Percentiles rank a stretch among this genome's conserved stretches.
phyloP scores from a whole-genome alignment of 768 basidiomycete species.

The Filobasidium wieringae region DNA sequence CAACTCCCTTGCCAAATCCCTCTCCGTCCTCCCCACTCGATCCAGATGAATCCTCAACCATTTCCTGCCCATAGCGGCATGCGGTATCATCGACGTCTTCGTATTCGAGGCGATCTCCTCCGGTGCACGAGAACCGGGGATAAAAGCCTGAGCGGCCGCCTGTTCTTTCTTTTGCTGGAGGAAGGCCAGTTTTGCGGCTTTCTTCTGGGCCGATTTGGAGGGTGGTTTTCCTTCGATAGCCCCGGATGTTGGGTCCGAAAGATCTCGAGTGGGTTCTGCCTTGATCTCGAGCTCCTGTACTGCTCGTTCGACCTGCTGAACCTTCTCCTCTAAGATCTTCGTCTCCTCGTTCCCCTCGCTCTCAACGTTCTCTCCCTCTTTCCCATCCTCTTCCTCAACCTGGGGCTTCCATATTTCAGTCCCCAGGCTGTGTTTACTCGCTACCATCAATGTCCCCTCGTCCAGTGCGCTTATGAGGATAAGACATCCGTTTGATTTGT shows the following conservation, averaged over 20 bases:
- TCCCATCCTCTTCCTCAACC: neutral
- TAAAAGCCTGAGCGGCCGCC: neutral
- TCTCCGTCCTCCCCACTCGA: constrained; percentile 54
- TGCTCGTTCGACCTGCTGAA: neutral
- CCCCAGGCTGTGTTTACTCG: constrained; percentile 75
- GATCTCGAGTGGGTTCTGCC: too few species aligned
- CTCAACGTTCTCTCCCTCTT: neutral
- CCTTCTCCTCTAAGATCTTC: too few species aligned
- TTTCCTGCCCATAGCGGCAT: constrained; percentile 68
- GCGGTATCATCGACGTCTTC: too few species aligned
- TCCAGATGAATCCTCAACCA: constrained; percentile 67
- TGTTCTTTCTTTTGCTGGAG: neutral
- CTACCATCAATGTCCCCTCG: constrained; percentile 60
- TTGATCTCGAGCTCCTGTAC: neutral
- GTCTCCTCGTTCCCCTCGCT: neutral
- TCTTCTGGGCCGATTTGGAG: constrained; percentile 8
- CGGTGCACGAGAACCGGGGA: constrained; percentile 38
- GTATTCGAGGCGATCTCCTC: too few species aligned
- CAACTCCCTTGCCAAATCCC: constrained; percentile 58
- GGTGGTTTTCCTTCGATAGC: neutral
- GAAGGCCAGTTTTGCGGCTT: neutral
- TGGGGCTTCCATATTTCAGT: neutral
- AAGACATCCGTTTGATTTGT: constrained; percentile 94
- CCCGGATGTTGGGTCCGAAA: too few species aligned
- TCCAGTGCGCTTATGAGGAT: constrained; percentile 85